These are phyloP conservation scores for Monosporascus sp. DNA, from an alignment of 2,329 filamentous ascomycete genomes.

Conservation along the genomic window DNA sequence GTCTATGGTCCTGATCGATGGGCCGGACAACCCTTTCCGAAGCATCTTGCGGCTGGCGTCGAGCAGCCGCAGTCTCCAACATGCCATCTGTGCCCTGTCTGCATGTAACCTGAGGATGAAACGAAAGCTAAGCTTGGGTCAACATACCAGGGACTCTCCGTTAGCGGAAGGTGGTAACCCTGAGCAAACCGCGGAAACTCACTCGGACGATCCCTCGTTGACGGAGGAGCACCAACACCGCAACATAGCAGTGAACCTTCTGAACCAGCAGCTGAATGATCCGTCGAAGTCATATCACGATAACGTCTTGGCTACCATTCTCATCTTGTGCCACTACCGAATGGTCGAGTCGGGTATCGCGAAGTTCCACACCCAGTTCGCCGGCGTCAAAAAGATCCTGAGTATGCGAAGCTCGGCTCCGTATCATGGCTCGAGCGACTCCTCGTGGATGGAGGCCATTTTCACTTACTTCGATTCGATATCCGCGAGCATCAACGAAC, in stretches of 20 bases:
- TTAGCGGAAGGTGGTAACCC: constrained; percentile 40
- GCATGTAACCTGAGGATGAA: constrained; percentile 90
- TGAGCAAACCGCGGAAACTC: constrained; percentile 40
- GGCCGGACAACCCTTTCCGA: constrained; percentile 78
- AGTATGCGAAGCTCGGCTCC: constrained; percentile 59
- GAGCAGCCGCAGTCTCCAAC: constrained; percentile 76
- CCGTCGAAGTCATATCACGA: constrained; percentile 71
- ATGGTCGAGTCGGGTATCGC: constrained; percentile 91
- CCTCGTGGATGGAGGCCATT: constrained; percentile 85
- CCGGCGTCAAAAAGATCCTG: constrained; percentile 85
- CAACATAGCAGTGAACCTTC: constrained; percentile 69
- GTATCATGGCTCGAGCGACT: constrained; percentile 56
- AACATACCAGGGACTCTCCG: constrained; percentile 47
- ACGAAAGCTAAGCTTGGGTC: constrained; percentile 57
- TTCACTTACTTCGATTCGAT: constrained; percentile 96
- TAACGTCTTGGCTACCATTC: constrained; percentile 78
- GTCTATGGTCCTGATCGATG: constrained; percentile 86
- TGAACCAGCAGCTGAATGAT: constrained; percentile 81
- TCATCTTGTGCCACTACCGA: constrained; percentile 85
- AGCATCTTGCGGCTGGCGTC: constrained; percentile 73
- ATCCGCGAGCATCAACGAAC: constrained; percentile 85
- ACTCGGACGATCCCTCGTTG: constrained; percentile 57
- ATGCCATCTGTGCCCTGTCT: constrained; percentile 83
- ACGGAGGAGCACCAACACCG: constrained; percentile 82
- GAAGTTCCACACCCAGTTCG: constrained; percentile 89